Percentiles rank a stretch among this genome's conserved stretches.
phyloP scores from a whole-genome alignment of 257 asterid species.

The Solanum arcanum region DNA sequence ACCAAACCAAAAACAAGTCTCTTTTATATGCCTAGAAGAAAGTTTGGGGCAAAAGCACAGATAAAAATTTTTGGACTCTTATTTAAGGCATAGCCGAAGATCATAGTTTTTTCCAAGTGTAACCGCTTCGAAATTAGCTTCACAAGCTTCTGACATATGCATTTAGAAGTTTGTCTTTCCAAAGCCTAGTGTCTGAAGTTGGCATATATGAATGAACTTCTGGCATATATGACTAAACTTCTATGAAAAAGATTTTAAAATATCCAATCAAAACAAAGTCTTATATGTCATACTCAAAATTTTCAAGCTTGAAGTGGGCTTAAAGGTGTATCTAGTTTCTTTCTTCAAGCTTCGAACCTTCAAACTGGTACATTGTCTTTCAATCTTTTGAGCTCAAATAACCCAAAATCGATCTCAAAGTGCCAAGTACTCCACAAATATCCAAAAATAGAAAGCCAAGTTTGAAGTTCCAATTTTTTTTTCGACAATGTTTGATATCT shows the following conservation, averaged over 20 bases:
- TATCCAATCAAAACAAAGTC: neutral
- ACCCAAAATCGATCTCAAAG: neutral
- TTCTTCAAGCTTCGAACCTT: neutral
- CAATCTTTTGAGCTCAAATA: neutral
- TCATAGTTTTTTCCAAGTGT: neutral
- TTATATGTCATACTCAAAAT: neutral
- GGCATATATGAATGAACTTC: neutral
- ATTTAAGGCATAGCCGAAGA: neutral
- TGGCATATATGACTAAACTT: neutral
- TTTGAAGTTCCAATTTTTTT: neutral
- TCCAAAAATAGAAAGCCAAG: neutral
- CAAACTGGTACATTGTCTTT: neutral
- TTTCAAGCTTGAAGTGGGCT: neutral
- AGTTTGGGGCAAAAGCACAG: neutral
- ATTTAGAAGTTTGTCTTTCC: neutral
- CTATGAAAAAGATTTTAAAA: neutral
- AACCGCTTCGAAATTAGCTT: neutral
- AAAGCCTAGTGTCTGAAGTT: neutral
- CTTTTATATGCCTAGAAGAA: neutral
- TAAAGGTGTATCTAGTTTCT: neutral
- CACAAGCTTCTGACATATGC: neutral
- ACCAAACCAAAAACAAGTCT: neutral
- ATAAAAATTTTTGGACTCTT: neutral
- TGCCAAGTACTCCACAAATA: neutral
- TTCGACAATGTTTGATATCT: neutral